phyloP scores from a whole-genome alignment of 2,329 filamentous ascomycete species.

The Cladophialophora carrionii region DNA sequence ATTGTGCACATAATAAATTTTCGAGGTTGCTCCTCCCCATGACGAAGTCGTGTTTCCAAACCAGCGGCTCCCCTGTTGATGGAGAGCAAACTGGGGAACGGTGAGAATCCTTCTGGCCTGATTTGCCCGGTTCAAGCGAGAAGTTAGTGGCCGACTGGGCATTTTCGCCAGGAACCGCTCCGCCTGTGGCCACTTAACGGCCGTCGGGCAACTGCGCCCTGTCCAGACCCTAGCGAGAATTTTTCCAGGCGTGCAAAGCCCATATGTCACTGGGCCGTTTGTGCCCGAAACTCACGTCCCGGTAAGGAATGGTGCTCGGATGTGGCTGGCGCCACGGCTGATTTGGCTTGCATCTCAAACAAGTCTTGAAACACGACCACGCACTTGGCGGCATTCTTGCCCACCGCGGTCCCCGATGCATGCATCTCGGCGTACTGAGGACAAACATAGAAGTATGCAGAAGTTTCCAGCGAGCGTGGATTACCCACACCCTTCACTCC shows the following conservation, averaged over 20 bases:
- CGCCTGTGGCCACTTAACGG: background rate
- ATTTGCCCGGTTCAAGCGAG: background rate
- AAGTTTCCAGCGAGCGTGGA: background rate
- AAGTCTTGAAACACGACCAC: constrained; percentile 28
- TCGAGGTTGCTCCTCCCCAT: background rate
- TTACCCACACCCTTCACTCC: background rate
- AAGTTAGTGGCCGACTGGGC: background rate
- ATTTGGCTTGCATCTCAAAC: constrained; percentile 28
- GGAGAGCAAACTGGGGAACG: background rate
- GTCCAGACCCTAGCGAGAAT: background rate
- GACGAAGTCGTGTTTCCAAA: background rate
- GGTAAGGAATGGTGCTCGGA: constrained; percentile 4
- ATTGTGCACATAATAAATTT: background rate
- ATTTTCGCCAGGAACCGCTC: background rate
- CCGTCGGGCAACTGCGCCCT: background rate
- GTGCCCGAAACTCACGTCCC: background rate
- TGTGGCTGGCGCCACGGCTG: constrained; percentile 23
- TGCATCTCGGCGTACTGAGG: background rate
- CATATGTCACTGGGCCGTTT: constrained; percentile 2
- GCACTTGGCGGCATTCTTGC: constrained; percentile 6
- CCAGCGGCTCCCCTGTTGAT: background rate
- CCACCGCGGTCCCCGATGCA: constrained; percentile 8
- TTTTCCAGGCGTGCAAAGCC: constrained; percentile 6
- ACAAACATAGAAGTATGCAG: background rate
- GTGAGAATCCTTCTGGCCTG: background rate